These are phyloP conservation scores for Coleophoma cylindrospora DNA, from an alignment of 2,329 filamentous ascomycete genomes.

Conservation along the genomic window DNA sequence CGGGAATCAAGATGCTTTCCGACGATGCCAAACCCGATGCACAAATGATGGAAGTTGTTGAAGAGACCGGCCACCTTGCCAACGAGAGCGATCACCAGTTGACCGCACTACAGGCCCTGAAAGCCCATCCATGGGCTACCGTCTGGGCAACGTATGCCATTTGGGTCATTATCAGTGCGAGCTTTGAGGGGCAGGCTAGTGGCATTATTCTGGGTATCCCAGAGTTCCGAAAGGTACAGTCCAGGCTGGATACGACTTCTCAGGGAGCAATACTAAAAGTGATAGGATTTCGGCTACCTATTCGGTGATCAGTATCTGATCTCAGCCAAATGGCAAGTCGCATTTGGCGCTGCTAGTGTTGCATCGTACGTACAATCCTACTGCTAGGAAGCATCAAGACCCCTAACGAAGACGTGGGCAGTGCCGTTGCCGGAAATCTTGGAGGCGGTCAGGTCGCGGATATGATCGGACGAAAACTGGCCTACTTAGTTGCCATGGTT, in stretches of 20 bases:
- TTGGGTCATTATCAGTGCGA: constrained; percentile 33
- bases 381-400: too few species aligned
- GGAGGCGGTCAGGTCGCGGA: constrained; percentile 30
- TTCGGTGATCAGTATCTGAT: constrained; percentile 33
- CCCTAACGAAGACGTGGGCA: too few species aligned
- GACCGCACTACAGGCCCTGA: constrained; percentile 1
- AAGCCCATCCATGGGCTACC: constrained; percentile 4
- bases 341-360: constrained; percentile 36
- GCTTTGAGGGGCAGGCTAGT: constrained; percentile 36
- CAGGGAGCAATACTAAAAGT: too few species aligned
- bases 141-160: constrained; percentile 34
- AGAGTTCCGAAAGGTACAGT: constrained; percentile 27
- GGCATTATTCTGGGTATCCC: constrained; percentile 38
- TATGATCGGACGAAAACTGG: constrained; percentile 27
- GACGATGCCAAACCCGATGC: too few species aligned
- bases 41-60: too few species aligned
- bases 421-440: constrained; percentile 25
- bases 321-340: constrained; percentile 37
- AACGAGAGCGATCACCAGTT: constrained; percentile 9
- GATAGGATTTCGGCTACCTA: constrained; percentile 32
- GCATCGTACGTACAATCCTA: too few species aligned
- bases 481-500: constrained; percentile 29
- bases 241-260: too few species aligned
- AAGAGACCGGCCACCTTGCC: too few species aligned
- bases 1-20: too few species aligned